phyloP scores from a whole-genome alignment of 306 rosid species.

The Abrus precatorius region DNA sequence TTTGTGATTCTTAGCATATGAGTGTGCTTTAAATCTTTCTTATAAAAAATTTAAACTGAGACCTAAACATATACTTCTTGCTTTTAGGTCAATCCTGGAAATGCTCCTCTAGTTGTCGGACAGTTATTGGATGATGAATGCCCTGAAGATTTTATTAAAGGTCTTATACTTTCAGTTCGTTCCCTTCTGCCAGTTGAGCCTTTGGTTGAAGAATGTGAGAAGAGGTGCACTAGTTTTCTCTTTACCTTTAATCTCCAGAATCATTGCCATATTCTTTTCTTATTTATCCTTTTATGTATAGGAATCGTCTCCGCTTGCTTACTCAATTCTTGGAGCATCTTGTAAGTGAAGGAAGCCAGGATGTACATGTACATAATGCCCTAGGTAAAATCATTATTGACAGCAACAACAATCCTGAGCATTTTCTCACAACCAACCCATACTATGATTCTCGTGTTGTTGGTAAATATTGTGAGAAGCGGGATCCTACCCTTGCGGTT shows the following conservation, averaged over 20 bases:
- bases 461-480: slow-evolving; percentile 96
- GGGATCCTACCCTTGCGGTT: slow-evolving; percentile 97
- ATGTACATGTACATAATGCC: slow-evolving; percentile 96
- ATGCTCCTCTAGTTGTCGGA: slow-evolving; percentile 96
- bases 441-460: slow-evolving; percentile 96
- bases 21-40: slow-evolving; percentile 6
- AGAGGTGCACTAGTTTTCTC: slow-evolving; percentile 67
- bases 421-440: slow-evolving; percentile 98
- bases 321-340: slow-evolving; percentile 98
- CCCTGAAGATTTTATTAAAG: slow-evolving; percentile 97
- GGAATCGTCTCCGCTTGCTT: slow-evolving; percentile 94
- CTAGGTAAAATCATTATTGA: slow-evolving; percentile 95
- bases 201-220: slow-evolving; percentile 95
- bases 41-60: slow-evolving; percentile 19
- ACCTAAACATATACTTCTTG: slow-evolving; percentile 39
- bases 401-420: slow-evolving; percentile 97
- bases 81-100: slow-evolving; percentile 87
- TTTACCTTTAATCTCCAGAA: slow-evolving; percentile 34
- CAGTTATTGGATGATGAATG: slow-evolving; percentile 97
- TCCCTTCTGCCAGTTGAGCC: slow-evolving; percentile 99
- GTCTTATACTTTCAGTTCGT: slow-evolving; percentile 94
- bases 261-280: slow-evolving; percentile 27
- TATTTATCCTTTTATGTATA: slow-evolving; percentile 47
- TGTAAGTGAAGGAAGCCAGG: slow-evolving; percentile 99
- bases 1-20: slow-evolving; percentile 48